Evolutionary conservation across 495 filamentous ascomycete genomes (phyloP).

Genomic region (Xylaria curta): DNA sequence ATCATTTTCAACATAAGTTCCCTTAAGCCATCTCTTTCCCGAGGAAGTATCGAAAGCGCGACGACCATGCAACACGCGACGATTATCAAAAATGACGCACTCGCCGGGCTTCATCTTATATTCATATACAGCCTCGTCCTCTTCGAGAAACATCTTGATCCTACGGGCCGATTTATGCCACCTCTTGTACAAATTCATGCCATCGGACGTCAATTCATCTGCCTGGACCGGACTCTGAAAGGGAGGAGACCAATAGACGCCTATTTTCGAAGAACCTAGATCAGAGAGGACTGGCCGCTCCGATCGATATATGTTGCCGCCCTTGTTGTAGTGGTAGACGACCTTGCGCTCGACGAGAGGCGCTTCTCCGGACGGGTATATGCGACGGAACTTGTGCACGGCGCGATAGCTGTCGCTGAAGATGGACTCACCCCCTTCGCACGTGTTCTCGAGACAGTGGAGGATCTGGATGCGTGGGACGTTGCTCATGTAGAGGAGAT

Average conservation of each 20-base stretch:
- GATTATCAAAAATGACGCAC: constrained; percentile 87
- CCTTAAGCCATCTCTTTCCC: constrained; percentile 80
- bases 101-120: constrained; percentile 77
- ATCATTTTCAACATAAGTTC: constrained; percentile 80
- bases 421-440: constrained; percentile 78
- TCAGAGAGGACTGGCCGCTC: constrained; percentile 57
- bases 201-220: background rate
- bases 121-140: constrained; percentile 63
- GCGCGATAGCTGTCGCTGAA: constrained; percentile 77
- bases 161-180: constrained; percentile 50
- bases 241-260: constrained; percentile 70
- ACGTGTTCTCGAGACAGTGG: constrained; percentile 80
- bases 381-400: constrained; percentile 51
- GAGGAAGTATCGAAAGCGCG: constrained; percentile 67
- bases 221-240: constrained; percentile 41
- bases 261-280: constrained; percentile 19
- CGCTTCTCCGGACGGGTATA: constrained; percentile 37
- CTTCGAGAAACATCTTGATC: constrained; percentile 58
- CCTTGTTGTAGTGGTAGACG: constrained; percentile 72
- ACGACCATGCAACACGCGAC: constrained; percentile 78
- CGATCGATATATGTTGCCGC: constrained; percentile 65
- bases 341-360: constrained; percentile 54
- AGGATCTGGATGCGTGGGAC: constrained; percentile 83
- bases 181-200: constrained; percentile 8
- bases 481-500: constrained; percentile 83